Evolutionary conservation across 306 rosid species (phyloP).

Genomic region (Cucumis sativus): DNA sequence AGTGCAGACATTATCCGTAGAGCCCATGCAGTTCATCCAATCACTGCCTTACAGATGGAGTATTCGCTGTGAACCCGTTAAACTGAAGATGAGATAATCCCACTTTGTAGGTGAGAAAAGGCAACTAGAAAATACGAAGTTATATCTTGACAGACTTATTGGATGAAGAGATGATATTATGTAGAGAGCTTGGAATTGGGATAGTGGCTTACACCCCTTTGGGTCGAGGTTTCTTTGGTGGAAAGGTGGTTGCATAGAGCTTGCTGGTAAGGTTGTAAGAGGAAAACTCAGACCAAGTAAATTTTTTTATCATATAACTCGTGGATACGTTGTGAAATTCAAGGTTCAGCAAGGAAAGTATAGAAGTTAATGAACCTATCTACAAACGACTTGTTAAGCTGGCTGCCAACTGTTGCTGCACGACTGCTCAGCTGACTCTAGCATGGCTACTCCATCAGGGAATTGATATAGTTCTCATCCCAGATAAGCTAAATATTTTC

Average conservation of each 20-base stretch:
- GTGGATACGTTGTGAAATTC: conserved; percentile 18
- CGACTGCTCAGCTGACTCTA: conserved; percentile 47
- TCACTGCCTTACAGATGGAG: conserved; percentile 63
- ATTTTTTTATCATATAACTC: neutral
- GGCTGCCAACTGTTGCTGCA: conserved; percentile 24
- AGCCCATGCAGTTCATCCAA: conserved; percentile 74
- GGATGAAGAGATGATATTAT: neutral
- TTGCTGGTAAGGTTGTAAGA: conserved; percentile 24
- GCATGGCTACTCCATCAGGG: conserved; percentile 69
- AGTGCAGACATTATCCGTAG: conserved; percentile 60
- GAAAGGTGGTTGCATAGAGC: conserved; percentile 43
- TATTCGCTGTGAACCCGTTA: conserved; percentile 74
- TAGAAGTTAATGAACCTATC: conserved; percentile 31
- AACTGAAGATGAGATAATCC: conserved; percentile 50
- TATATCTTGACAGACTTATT: neutral
- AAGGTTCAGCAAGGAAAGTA: conserved; percentile 36
- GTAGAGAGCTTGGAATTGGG: conserved; percentile 72
- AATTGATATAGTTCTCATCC: conserved; percentile 40
- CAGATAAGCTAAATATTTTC: conserved; percentile 13
- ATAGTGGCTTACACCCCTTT: conserved; percentile 73
- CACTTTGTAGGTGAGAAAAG: conserved; percentile 45
- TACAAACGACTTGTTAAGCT: conserved; percentile 31
- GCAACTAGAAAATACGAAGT: neutral
- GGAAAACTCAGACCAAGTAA: neutral
- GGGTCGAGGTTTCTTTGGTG: conserved; percentile 66